phyloP scores from a whole-genome alignment of 441 rosid species.

The Macaranga tanarius region DNA sequence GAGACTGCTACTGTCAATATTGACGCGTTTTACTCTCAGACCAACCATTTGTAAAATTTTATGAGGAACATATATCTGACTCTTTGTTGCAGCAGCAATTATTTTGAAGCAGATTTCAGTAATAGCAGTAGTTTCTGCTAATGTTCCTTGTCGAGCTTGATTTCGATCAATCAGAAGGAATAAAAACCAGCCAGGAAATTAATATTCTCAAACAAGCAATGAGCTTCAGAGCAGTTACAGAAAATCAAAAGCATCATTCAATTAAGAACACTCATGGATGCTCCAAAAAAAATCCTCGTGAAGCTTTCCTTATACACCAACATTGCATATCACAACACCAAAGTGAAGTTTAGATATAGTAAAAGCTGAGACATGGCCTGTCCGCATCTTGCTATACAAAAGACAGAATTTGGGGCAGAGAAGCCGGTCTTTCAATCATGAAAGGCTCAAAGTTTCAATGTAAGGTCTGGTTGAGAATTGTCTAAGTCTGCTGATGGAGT shows the following conservation, averaged over 20 bases:
- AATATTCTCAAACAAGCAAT: neutral
- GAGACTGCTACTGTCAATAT: no score
- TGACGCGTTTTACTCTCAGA: neutral
- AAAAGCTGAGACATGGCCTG: slow-evolving; percentile 1
- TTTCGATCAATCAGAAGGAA: neutral
- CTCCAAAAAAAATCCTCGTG: slow-evolving; percentile 9
- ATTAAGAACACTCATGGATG: slow-evolving; percentile 18
- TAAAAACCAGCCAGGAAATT: neutral
- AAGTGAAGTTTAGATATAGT: slow-evolving; percentile 7
- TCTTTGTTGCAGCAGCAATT: neutral
- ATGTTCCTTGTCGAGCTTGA: neutral
- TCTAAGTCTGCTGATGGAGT: slow-evolving; percentile 27
- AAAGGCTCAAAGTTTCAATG: slow-evolving; percentile 38
- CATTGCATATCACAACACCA: slow-evolving; percentile 13
- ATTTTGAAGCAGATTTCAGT: neutral
- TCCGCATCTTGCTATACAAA: slow-evolving; percentile 24
- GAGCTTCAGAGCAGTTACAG: neutral
- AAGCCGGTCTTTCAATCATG: neutral
- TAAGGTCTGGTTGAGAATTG: slow-evolving; percentile 40
- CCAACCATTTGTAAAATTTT: neutral
- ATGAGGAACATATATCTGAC: neutral
- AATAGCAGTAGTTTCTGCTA: neutral
- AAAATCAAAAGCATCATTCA: slow-evolving; percentile 10
- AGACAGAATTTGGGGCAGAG: slow-evolving; percentile 6
- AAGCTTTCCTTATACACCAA: slow-evolving; percentile 17